These are phyloP conservation scores for Musa troglodytarum DNA, from an alignment of 176 grass and related monocot genomes.

Conservation along the genomic window DNA sequence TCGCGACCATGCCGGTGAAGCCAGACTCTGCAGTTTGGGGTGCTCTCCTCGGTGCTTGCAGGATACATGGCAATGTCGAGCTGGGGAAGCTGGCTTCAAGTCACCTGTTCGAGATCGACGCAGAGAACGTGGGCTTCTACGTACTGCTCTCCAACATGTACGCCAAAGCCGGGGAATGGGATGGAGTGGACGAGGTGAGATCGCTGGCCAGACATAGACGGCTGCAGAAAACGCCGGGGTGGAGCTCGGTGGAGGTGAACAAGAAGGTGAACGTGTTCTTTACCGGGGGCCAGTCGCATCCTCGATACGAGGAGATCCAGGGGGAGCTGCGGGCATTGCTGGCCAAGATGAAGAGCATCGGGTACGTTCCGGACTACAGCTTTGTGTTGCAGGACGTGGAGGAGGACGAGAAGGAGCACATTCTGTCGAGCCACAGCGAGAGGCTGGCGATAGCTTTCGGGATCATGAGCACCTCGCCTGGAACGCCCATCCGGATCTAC, in stretches of 20 bases:
- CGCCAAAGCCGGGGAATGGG: slow-evolving; percentile 66
- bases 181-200: slow-evolving; percentile 64
- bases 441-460: slow-evolving; percentile 69
- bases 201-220: slow-evolving; percentile 49
- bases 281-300: slow-evolving; percentile 56
- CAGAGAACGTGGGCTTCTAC: slow-evolving; percentile 67
- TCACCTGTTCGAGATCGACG: slow-evolving; percentile 52
- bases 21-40: slow-evolving; percentile 69
- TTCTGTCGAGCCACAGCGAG: slow-evolving; percentile 62
- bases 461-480: slow-evolving; percentile 53
- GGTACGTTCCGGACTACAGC: slow-evolving; percentile 68
- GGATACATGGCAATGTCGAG: slow-evolving; percentile 67
- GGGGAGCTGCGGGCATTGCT: slow-evolving; percentile 33
- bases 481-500: slow-evolving; percentile 47
- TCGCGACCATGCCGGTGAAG: slow-evolving; percentile 39
- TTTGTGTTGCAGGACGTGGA: slow-evolving; percentile 73
- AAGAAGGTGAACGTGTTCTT: slow-evolving; percentile 56
- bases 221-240: slow-evolving; percentile 64
- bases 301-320: slow-evolving; percentile 56
- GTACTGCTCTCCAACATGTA: slow-evolving; percentile 80
- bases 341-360: slow-evolving; percentile 51
- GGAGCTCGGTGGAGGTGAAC: slow-evolving; percentile 75
- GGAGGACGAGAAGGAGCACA: slow-evolving; percentile 69
- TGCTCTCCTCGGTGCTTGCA: slow-evolving; percentile 61
- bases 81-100: slow-evolving; percentile 53